phyloP scores from a whole-genome alignment of 176 grass and related monocot species.

The Oryza rufipogon region DNA sequence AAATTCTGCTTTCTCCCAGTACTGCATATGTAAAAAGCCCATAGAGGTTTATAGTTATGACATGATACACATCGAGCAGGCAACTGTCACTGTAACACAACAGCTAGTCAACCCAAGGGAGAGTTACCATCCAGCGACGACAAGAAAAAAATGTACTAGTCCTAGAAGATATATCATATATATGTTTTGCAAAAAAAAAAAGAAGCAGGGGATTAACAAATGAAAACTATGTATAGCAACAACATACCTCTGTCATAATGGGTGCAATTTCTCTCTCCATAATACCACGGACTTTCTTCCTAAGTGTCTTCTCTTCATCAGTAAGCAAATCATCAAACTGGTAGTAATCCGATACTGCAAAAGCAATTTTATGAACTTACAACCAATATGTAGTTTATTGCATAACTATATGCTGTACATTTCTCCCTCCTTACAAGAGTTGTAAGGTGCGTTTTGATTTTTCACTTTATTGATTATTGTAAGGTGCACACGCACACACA shows the following conservation, averaged over 20 bases:
- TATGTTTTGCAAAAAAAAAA: background rate
- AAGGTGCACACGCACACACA: background rate
- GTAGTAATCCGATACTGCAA: conserved; percentile 90
- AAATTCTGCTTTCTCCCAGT: conserved; percentile 93
- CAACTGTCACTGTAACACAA: background rate
- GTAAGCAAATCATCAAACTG: conserved; percentile 86
- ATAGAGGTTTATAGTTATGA: background rate
- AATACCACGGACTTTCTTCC: conserved; percentile 64
- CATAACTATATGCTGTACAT: background rate
- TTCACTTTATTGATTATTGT: background rate
- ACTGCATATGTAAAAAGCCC: conserved; percentile 47
- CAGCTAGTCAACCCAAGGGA: conserved; percentile 17
- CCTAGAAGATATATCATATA: background rate
- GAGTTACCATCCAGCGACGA: conserved; percentile 16
- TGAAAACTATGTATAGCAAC: conserved; percentile 10
- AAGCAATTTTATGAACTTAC: background rate
- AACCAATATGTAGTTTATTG: background rate
- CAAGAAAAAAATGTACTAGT: conserved; percentile 7
- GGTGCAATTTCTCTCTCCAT: conserved; percentile 86
- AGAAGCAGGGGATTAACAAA: background rate
- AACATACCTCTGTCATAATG: conserved; percentile 82
- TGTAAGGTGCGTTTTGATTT: background rate
- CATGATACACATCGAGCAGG: background rate
- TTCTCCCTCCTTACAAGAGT: background rate
- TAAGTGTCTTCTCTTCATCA: conserved; percentile 60